phyloP scores from a whole-genome alignment of 2,329 filamentous ascomycete species.

The Herpomyces periplanetae region DNA sequence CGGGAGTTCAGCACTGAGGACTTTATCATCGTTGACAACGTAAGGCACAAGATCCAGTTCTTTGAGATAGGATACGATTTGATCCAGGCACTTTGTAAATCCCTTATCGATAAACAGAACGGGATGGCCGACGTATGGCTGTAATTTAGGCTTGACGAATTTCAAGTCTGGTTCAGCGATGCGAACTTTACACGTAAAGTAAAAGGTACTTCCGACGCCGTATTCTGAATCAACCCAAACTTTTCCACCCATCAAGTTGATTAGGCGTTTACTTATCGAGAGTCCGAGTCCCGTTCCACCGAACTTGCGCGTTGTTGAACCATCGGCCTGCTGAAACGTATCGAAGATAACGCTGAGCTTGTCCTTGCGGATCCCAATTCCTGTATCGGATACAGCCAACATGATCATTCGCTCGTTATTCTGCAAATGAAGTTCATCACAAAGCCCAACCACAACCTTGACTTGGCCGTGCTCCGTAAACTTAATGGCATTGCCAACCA shows the following conservation, averaged over 20 bases:
- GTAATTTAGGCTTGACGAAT: slow-evolving; percentile 40
- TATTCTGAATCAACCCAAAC: slow-evolving; percentile 84
- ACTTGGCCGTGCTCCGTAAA: slow-evolving; percentile 93
- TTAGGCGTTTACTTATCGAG: slow-evolving; percentile 73
- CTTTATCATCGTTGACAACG: slow-evolving; percentile 34
- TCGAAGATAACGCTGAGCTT: slow-evolving; percentile 93
- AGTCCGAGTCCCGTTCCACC: slow-evolving; percentile 72
- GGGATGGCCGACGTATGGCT: slow-evolving; percentile 64
- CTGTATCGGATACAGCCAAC: slow-evolving; percentile 78
- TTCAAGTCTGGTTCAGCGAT: slow-evolving; percentile 38
- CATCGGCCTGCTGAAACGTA: slow-evolving; percentile 92
- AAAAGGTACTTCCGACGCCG: slow-evolving; percentile 68
- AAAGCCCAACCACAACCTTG: slow-evolving; percentile 47
- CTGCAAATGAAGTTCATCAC: slow-evolving; percentile 19
- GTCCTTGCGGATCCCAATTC: slow-evolving; percentile 76
- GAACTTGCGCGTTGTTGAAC: slow-evolving; percentile 79
- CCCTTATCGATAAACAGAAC: slow-evolving; percentile 84
- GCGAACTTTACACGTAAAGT: slow-evolving; percentile 72
- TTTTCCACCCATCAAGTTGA: slow-evolving; percentile 80
- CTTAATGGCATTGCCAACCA: slow-evolving; percentile 94
- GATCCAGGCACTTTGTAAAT: slow-evolving; percentile 29
- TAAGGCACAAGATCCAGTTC: slow-evolving; percentile 40
- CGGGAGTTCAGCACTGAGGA: slow-evolving; percentile 15
- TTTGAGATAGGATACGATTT: slow-evolving; percentile 37
- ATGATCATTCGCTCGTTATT: slow-evolving; percentile 62